These are phyloP conservation scores for Setaria viridis DNA, from an alignment of 202 grass and related monocot species.

Conservation along the genomic window DNA sequence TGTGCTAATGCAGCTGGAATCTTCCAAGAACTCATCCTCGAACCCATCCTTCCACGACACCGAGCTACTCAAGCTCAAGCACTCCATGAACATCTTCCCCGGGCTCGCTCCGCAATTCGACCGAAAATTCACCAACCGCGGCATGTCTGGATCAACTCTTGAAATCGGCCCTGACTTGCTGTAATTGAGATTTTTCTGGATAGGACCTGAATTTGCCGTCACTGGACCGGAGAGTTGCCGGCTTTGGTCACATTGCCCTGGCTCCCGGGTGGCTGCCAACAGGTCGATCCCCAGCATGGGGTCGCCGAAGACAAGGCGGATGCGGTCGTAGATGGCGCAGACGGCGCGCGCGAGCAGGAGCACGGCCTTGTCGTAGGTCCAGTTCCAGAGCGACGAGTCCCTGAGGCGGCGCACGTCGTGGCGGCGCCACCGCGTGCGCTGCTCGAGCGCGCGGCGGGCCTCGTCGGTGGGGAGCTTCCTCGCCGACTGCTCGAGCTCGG, in stretches of 20 bases:
- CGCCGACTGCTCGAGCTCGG: conserved; percentile 79
- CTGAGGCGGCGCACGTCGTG: conserved; percentile 74
- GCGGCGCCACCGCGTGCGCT: conserved; percentile 75
- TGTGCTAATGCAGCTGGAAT: conserved; percentile 62
- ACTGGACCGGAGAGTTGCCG: conserved; percentile 44
- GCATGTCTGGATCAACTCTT: conserved; percentile 38
- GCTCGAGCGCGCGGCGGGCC: conserved; percentile 68
- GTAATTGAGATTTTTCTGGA: conserved; percentile 20
- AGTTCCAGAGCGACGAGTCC: conserved; percentile 83
- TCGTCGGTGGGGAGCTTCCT: conserved; percentile 78
- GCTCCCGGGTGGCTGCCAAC: conserved; percentile 28
- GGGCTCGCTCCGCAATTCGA: conserved; percentile 66
- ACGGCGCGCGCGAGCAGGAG: conserved; percentile 79
- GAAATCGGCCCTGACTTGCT: conserved; percentile 52
- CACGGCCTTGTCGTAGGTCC: conserved; percentile 83
- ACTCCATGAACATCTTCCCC: conserved; percentile 85
- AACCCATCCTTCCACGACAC: conserved; percentile 51
- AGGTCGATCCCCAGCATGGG: conserved; percentile 52
- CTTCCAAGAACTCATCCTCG: conserved; percentile 62
- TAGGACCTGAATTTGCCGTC: conserved; percentile 43
- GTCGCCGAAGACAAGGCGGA: conserved; percentile 80
- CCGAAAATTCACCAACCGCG: conserved; percentile 30
- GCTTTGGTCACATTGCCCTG: conserved; percentile 32
- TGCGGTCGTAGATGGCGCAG: conserved; percentile 75
- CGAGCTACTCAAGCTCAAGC: conserved; percentile 76